These are phyloP conservation scores for Termitomyces sp. DNA, from an alignment of 768 basidiomycete species.

Conservation along the genomic window DNA sequence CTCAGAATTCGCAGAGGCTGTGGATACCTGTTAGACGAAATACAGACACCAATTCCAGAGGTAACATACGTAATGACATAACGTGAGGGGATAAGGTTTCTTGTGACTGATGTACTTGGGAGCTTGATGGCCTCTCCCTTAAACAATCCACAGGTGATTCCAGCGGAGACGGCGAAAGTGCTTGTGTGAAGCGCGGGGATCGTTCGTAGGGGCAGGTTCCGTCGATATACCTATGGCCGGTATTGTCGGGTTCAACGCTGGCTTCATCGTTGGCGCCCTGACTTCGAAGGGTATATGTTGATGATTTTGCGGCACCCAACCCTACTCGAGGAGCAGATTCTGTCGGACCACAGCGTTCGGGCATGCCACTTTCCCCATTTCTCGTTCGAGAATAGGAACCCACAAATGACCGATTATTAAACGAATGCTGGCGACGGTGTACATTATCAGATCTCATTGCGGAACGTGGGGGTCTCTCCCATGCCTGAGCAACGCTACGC, in stretches of 20 bases:
- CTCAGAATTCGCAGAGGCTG: not conserved
- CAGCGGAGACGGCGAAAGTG: too few species aligned
- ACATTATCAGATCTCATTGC: not conserved
- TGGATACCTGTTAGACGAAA: not conserved
- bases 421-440: not conserved
- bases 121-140: not conserved
- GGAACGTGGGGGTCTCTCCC: not conserved
- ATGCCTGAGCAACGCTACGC: too few species aligned
- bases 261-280: not conserved
- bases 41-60: not conserved
- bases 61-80: not conserved
- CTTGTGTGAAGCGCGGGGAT: not conserved
- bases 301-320: not conserved
- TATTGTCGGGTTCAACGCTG: not conserved
- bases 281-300: not conserved
- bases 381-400: not conserved
- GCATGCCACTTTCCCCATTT: not conserved
- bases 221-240: not conserved
- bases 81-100: not conserved
- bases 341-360: not conserved
- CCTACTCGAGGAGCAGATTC: not conserved
- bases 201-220: not conserved
- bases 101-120: not conserved
- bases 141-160: not conserved
- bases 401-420: not conserved